Evolutionary conservation across 768 basidiomycete species (phyloP).

Genomic region (Boletus rex-veris): DNA sequence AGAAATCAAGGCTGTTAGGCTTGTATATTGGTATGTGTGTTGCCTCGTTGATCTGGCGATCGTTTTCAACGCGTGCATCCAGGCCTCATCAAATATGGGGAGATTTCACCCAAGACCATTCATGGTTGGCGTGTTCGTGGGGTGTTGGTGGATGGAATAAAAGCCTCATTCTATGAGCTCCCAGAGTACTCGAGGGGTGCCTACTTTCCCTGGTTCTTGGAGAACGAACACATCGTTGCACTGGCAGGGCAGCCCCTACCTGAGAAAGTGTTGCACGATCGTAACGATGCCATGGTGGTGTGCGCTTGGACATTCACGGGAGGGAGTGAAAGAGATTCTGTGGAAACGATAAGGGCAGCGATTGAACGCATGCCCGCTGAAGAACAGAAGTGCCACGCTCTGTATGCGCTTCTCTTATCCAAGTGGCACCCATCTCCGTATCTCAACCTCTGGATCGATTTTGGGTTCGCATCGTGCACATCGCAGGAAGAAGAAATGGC

Average conservation of each 20-base stretch:
- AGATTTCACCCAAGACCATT: neutral
- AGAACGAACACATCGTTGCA: constrained; percentile 3
- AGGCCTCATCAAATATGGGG: neutral
- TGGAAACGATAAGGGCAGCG: neutral
- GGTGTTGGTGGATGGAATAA: constrained; percentile 1
- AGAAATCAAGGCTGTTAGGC: neutral
- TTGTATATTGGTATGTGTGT: neutral
- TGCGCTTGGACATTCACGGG: constrained; percentile 1
- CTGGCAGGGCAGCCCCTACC: neutral
- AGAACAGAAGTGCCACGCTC: neutral
- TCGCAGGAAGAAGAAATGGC: neutral
- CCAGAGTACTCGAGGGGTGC: neutral
- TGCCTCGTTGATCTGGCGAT: neutral
- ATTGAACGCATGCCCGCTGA: neutral
- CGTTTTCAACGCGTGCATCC: neutral
- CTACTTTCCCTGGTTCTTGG: constrained; percentile 2
- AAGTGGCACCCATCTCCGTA: neutral
- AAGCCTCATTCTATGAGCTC: neutral
- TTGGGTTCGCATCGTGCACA: constrained; percentile 1
- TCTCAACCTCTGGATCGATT: neutral
- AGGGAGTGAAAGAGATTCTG: neutral
- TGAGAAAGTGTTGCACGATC: neutral
- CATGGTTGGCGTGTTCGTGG: constrained; percentile 3
- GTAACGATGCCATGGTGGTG: neutral
- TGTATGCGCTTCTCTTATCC: neutral